These are phyloP conservation scores for Artomyces pyxidatus DNA, from an alignment of 768 basidiomycete genomes.

Conservation along the genomic window DNA sequence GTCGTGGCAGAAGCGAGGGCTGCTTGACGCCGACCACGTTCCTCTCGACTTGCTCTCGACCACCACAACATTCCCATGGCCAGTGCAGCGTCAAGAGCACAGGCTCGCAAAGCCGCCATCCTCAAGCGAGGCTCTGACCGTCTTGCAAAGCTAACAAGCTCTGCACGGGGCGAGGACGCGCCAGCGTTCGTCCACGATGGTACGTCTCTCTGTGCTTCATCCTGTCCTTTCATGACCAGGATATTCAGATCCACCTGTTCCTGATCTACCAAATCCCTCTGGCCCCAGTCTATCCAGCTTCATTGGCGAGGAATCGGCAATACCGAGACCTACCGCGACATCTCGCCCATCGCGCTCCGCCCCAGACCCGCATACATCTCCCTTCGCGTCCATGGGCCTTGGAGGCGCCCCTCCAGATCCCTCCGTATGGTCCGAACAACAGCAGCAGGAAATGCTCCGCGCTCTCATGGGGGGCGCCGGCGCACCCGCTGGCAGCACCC, in stretches of 20 bases:
- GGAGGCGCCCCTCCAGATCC: constrained; percentile 35
- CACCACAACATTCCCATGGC: constrained; percentile 16
- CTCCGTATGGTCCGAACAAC: constrained; percentile 58
- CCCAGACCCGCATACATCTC: constrained; percentile 19
- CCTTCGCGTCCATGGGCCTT: constrained; percentile 14
- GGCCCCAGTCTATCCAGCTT: constrained; percentile 25
- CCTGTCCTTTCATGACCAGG: neutral
- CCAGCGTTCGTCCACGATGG: constrained; percentile 47
- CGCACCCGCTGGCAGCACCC: neutral
- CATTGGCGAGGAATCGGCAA: constrained; percentile 28
- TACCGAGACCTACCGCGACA: constrained; percentile 21
- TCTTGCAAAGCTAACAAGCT: constrained; percentile 71
- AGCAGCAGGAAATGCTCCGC: constrained; percentile 60
- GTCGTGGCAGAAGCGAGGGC: neutral
- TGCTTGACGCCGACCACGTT: neutral
- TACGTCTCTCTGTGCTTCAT: constrained; percentile 20
- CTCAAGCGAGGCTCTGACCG: constrained; percentile 64
- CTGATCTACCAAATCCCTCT: constrained; percentile 24
- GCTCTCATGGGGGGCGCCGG: constrained; percentile 41
- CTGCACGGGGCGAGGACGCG: constrained; percentile 63
- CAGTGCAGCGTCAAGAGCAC: constrained; percentile 61
- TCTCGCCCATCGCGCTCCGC: constrained; percentile 21
- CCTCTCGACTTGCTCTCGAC: neutral
- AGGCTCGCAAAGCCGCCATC: constrained; percentile 73
- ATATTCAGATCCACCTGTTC: constrained; percentile 32